Conservation (phyloP, 306 rosid genomes). For the Malus asiatica region DNA sequence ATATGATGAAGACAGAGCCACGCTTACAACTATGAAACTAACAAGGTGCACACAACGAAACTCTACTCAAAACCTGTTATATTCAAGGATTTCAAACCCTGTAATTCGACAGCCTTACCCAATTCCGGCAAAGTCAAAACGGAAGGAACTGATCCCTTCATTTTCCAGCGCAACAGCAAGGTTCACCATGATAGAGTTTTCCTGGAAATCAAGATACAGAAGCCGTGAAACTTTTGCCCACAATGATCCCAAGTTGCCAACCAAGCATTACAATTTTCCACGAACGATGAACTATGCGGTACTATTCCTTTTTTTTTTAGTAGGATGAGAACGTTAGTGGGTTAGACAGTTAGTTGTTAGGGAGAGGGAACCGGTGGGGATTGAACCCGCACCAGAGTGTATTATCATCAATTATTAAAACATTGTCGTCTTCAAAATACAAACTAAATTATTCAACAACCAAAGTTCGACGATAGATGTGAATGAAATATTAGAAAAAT, state of each 20-base stretch:
- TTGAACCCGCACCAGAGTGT: no score
- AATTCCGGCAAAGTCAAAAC: slow-evolving; percentile 70
- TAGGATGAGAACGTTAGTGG: no score
- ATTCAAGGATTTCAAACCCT: neutral
- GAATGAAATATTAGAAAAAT: neutral
- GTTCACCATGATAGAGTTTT: slow-evolving; percentile 28
- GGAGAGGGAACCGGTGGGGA: no score
- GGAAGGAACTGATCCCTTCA: slow-evolving; percentile 57
- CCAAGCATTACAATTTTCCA: neutral
- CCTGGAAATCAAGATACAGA: slow-evolving; percentile 27
- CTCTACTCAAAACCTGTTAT: neutral
- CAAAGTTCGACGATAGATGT: neutral
- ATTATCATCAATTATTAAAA: no score
- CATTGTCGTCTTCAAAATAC: neutral
- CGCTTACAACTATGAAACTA: neutral
- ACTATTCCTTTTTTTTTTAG: no score
- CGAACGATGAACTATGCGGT: no score
- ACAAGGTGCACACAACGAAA: neutral
- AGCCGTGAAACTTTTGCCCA: neutral
- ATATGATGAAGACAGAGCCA: neutral
- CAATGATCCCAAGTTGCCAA: neutral
- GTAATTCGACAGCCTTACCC: slow-evolving; percentile 36
- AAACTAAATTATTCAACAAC: neutral
- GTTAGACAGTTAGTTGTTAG: no score
- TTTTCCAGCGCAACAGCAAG: slow-evolving; percentile 55